Percentiles rank a stretch among this genome's conserved stretches.
Conservation (phyloP, 768 basidiomycete genomes). For the Leccinum longicurvipes region DNA sequence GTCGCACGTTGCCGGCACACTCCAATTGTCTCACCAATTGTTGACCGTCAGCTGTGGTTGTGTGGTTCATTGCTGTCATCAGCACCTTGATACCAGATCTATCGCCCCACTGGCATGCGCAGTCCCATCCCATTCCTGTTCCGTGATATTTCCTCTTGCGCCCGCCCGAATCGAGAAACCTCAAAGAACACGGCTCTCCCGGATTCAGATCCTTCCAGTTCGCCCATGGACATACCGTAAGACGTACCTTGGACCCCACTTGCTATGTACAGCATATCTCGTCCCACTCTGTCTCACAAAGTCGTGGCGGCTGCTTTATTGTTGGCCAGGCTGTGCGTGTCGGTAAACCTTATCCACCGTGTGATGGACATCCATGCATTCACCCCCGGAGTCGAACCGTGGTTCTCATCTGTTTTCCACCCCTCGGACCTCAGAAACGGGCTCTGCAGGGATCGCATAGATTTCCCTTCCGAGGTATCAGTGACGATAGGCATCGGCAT, state of each 20-base stretch:
- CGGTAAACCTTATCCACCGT: constrained; percentile 22
- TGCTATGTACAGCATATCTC: constrained; percentile 15
- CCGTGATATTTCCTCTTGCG: constrained; percentile 20
- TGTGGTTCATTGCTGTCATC: constrained; percentile 11
- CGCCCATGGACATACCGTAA: constrained; percentile 1
- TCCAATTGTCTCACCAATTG: constrained; percentile 30
- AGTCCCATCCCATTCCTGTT: constrained; percentile 9
- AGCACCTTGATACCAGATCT: constrained; percentile 24
- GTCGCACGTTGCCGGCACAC: constrained; percentile 25
- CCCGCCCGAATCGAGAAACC: constrained; percentile 29
- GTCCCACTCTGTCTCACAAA: constrained; percentile 5
- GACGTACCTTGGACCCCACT: constrained; percentile 4
- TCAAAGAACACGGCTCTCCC: constrained; percentile 26
- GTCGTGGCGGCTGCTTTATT: constrained; percentile 18
- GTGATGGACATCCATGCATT: neutral
- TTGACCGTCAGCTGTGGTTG: constrained; percentile 9
- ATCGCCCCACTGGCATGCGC: constrained; percentile 4
- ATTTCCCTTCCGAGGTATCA: neutral
- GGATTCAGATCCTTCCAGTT: constrained; percentile 16
- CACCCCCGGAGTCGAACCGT: neutral
- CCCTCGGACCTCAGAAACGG: neutral
- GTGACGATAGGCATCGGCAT: neutral
- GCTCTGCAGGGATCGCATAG: neutral
- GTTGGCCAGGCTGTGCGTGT: constrained; percentile 11
- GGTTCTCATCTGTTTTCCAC: neutral